phyloP scores from a whole-genome alignment of 2,329 filamentous ascomycete species.

The Sclerotinia minor region DNA sequence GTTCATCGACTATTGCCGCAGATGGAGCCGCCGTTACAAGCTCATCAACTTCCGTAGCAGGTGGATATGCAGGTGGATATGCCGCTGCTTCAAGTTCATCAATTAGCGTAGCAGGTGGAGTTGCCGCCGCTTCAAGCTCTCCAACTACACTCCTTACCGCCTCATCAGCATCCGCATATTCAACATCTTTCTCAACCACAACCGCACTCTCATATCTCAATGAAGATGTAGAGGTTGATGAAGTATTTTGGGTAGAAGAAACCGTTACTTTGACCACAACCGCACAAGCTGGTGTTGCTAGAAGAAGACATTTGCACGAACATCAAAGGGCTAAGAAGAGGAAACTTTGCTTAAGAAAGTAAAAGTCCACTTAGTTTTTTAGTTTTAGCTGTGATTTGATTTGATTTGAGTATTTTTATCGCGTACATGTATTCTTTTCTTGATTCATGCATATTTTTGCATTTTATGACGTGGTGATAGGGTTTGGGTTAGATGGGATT shows the following conservation, averaged over 20 bases:
- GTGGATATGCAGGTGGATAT: no score
- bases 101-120: no score
- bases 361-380: not conserved
- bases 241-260: constrained; percentile 59
- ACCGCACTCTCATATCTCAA: constrained; percentile 42
- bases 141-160: constrained; percentile 30
- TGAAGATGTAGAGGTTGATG: constrained; percentile 46
- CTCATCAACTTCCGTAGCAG: not conserved
- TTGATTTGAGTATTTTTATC: not conserved
- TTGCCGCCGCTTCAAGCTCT: constrained; percentile 31
- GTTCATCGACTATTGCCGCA: not conserved
- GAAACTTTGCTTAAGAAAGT: constrained; percentile 5
- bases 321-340: constrained; percentile 17
- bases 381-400: not conserved
- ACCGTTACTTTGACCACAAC: constrained; percentile 41
- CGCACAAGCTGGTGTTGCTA: constrained; percentile 6
- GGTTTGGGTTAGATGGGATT: not conserved
- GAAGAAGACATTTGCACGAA: constrained; percentile 23
- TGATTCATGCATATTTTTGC: not conserved
- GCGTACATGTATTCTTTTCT: constrained; percentile 3
- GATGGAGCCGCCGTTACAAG: not conserved
- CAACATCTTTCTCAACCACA: constrained; percentile 55
- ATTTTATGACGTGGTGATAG: not conserved
- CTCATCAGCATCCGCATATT: constrained; percentile 42
- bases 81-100: constrained; percentile 30